phyloP scores from a whole-genome alignment of 1,139 yeast species.

The Citeromyces hawaiiensis region DNA sequence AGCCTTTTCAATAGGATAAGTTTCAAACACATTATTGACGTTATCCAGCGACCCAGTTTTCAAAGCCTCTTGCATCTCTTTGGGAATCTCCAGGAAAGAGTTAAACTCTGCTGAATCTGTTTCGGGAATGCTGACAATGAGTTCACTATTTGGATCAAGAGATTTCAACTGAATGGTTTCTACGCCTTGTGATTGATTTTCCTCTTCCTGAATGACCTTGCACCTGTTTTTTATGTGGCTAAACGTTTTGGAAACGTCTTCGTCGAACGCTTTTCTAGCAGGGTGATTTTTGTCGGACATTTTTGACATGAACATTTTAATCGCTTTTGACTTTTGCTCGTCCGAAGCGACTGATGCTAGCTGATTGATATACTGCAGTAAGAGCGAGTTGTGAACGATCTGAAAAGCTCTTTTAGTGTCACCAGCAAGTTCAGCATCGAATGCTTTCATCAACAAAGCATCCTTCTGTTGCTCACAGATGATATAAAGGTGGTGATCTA shows the following conservation, averaged over 20 bases:
- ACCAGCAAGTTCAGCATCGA: conserved; percentile 64
- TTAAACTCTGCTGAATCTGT: conserved; percentile 38
- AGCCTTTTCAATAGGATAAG: conserved; percentile 67
- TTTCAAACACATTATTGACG: conserved; percentile 74
- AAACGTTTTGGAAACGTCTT: conserved; percentile 61
- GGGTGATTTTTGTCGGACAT: conserved; percentile 40
- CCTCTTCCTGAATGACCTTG: conserved; percentile 40
- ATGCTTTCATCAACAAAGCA: conserved; percentile 85
- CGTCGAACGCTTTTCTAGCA: conserved; percentile 51
- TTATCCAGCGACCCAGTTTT: conserved; percentile 57
- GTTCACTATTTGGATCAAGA: conserved; percentile 70
- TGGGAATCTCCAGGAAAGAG: conserved; percentile 43
- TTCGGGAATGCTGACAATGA: conserved; percentile 59
- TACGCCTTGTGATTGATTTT: conserved; percentile 25
- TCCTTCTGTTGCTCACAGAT: conserved; percentile 81
- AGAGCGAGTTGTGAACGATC: conserved; percentile 66
- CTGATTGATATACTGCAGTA: conserved; percentile 64
- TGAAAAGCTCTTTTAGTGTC: conserved; percentile 39
- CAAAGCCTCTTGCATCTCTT: conserved; percentile 64
- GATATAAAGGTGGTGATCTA: conserved; percentile 51
- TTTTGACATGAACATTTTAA: conserved; percentile 58
- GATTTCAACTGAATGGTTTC: conserved; percentile 81
- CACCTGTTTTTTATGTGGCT: conserved; percentile 69
- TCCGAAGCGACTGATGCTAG: conserved; percentile 19
- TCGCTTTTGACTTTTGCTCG: conserved; percentile 33